Conservation (phyloP, 306 rosid species). For the Hippophae rhamnoides region DNA sequence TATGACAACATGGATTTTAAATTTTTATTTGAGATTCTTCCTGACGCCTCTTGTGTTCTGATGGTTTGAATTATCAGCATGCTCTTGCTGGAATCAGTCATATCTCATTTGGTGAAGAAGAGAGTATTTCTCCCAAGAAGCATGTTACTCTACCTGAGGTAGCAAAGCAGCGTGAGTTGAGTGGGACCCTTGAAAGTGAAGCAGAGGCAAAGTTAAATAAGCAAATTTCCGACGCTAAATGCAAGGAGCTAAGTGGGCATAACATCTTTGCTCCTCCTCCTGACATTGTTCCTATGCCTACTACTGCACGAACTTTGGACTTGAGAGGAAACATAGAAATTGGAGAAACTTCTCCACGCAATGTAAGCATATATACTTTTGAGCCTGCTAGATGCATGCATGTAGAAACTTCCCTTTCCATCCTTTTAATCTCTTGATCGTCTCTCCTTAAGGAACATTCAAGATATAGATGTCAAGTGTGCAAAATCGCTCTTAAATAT, state of each 20-base stretch:
- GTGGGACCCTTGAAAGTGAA: conserved; percentile 85
- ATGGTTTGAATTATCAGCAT: conserved; percentile 52
- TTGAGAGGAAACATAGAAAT: conserved; percentile 79
- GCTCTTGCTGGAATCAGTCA: conserved; percentile 79
- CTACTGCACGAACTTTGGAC: conserved; percentile 61
- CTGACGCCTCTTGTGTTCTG: conserved; percentile 12
- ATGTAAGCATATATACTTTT: conserved; percentile 31
- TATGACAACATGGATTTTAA: background rate
- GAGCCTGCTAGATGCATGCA: conserved; percentile 10
- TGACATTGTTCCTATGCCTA: conserved; percentile 74
- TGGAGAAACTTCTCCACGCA: conserved; percentile 43
- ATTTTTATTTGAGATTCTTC: background rate
- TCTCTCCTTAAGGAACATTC: too few relatives aligned
- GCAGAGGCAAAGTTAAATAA: conserved; percentile 51
- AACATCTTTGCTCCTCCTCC: conserved; percentile 97
- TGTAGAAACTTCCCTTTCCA: conserved; percentile 5
- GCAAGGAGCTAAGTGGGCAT: conserved; percentile 87
- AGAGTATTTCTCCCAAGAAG: conserved; percentile 61
- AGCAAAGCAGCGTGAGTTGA: conserved; percentile 94
- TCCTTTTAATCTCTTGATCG: background rate
- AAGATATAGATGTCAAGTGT: too few relatives aligned
- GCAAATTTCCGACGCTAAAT: conserved; percentile 89
- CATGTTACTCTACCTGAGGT: conserved; percentile 70
- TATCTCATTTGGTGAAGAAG: conserved; percentile 88
- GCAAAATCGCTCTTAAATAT: too few relatives aligned